Evolutionary conservation across 768 basidiomycete species (phyloP).

Genomic region (Lentinula sp.): DNA sequence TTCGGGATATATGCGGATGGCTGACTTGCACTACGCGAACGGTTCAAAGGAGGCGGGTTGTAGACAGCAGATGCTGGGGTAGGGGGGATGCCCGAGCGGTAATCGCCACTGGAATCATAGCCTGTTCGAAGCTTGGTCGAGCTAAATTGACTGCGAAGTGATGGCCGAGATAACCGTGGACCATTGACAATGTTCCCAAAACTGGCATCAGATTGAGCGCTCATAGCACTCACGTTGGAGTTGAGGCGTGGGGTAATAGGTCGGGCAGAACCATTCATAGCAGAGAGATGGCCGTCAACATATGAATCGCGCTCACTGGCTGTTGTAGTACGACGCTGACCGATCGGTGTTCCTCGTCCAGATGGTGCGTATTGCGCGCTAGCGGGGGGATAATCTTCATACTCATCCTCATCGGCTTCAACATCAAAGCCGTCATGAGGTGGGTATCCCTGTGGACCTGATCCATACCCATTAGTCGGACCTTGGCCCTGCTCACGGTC

Average conservation of each 20-base stretch:
- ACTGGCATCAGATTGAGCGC: slow-evolving; percentile 40
- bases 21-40: slow-evolving; percentile 77
- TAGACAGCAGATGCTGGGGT: slow-evolving; percentile 18
- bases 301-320: slow-evolving; percentile 55
- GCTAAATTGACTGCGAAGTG: slow-evolving; percentile 67
- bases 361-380: slow-evolving; percentile 34
- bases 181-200: slow-evolving; percentile 25
- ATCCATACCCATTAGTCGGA: background rate
- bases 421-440: slow-evolving; percentile 67
- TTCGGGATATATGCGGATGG: slow-evolving; percentile 65
- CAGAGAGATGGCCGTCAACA: slow-evolving; percentile 50
- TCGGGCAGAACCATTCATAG: slow-evolving; percentile 25
- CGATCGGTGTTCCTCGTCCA: slow-evolving; percentile 72
- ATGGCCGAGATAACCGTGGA: slow-evolving; percentile 23
- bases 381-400: slow-evolving; percentile 66
- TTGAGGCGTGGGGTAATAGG: slow-evolving; percentile 42
- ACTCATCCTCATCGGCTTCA: slow-evolving; percentile 68
- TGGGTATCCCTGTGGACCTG: slow-evolving; percentile 51
- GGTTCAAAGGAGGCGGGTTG: slow-evolving; percentile 31
- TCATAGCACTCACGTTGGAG: slow-evolving; percentile 29
- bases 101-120: slow-evolving; percentile 43
- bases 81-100: slow-evolving; percentile 22
- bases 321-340: slow-evolving; percentile 50
- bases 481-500: background rate
- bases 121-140: slow-evolving; percentile 50